Evolutionary conservation across 148 eudicot species (phyloP), one percentile per base, ranked within the genome.

Genomic region (Fagopyrum tataricum): DNA sequence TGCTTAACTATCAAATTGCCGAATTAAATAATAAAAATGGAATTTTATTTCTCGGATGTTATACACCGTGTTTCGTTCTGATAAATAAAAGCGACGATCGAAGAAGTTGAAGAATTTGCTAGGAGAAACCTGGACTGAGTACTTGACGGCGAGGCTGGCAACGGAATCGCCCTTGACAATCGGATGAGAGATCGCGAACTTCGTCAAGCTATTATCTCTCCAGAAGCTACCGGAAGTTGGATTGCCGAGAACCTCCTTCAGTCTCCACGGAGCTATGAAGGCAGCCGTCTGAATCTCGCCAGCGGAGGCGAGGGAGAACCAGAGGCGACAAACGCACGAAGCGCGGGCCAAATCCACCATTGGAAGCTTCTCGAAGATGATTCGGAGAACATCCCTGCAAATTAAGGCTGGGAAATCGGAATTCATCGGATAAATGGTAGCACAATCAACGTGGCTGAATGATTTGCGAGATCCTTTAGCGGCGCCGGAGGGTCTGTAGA

Each of bases 61-160:
- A 31, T 31, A 31, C 37, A 23, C 1, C 6, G 39, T 23, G 11
- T 23, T 59, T 59, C 66, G 26, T 4, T 59, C 66, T 3, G 5
- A 31, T 59, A 39, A 59, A 59, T 59, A 9, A 42, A 37, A 37
- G 43, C 0, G 18, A 64, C 6, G 43, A 39, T 31, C 6, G 37
- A 6, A 64, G 37, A 31, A 31, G 5, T 10, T 37, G 7, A 4
- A 8, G 69, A 39, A 64, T 13, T 31, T 15, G 69, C 31, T 31
- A 51, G 5, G 24, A 42, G 39, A 12, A 49, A 94, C 99, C 94
- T 95, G 99, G 80, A 92, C 94, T 55, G 90, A 82, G 81, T 95
- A 95, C 77, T 88, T 95, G 43, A 95, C 94, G 18, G 99, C 97
- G 49, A 95, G 97, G 74, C 97, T 81, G 73, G 94, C 85, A 14